Base-by-base conservation (phyloP, 352 stramenopile species). In the Phytophthora agathidicida region DNA sequence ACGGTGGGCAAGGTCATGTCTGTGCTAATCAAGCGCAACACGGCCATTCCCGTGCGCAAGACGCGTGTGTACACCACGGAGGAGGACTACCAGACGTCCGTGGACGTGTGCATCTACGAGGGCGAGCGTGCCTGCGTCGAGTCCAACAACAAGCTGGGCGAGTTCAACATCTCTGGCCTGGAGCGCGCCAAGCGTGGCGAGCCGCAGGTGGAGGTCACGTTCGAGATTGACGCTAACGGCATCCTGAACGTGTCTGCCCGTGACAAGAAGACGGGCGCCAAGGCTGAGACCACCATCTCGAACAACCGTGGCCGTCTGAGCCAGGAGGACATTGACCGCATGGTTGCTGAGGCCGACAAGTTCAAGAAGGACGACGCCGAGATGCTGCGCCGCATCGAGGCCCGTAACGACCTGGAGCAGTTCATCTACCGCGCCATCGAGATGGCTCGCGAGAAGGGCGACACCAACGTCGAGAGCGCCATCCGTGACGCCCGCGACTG, bases 81-180 rank as follows among this genome's bases (percentile, higher is more conserved):
- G 57, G 77, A 84, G 51, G 77, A 88, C 65, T 88, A 83, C 64
- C 77, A 98, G 75, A 97, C 91, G 43, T 83, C 74, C 8, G 87
- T 91, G 38, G 81, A 92, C 38, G 90, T 96, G 57, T 88, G 88
- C 49, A 89, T 96, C 28, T 96, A 91, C 73, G 88, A 93, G 73
- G 91, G 91, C 36, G 91, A 98, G 60, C 80, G 91, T 31, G 86
- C 86, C 5, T 89, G 78, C 56, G 88, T 96, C 8, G 86, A 95
- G 56, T 87, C 77, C 42, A 97, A 97, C 86, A 97, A 98, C 76
- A 96, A 97, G 73, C 75, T 98, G 31, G 92, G 91, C 49, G 83
- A 94, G 47, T 98, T 98, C 64, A 92, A 89, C 60, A 96, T 98
- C 57, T 90, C 74, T 3, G 91, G 91, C 52, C 67, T 98, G 11